Conservation (phyloP, 306 rosid species). For the Carpinus fangiana region DNA sequence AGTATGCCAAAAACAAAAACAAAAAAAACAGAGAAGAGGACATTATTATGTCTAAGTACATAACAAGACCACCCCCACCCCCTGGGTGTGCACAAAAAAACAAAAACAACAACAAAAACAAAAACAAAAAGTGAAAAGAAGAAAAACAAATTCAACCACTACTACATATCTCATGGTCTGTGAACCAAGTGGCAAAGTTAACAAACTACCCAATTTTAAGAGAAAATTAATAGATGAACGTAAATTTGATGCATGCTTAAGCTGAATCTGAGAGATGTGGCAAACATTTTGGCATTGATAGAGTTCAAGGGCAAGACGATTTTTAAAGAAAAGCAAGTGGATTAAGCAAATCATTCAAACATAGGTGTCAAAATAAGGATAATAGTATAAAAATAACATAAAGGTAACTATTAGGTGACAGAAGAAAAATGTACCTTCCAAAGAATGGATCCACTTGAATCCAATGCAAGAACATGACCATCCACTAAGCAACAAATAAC, state of each 20-base stretch:
- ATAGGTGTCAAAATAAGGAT: neutral
- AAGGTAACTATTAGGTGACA: slow-evolving; percentile 5
- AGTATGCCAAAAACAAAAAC: too few species aligned
- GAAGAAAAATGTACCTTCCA: slow-evolving; percentile 65
- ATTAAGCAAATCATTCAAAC: neutral
- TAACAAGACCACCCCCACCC: too few species aligned
- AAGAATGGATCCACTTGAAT: slow-evolving; percentile 63
- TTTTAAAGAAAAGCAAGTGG: neutral
- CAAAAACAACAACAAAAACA: too few species aligned
- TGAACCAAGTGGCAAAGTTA: neutral
- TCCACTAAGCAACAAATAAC: slow-evolving; percentile 90
- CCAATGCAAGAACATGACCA: slow-evolving; percentile 75
- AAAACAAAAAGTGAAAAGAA: too few species aligned
- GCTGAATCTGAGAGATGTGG: neutral
- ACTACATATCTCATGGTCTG: neutral
- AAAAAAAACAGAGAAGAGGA: neutral
- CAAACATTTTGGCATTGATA: neutral
- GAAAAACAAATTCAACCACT: neutral
- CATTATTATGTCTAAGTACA: neutral
- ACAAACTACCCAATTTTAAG: neutral
- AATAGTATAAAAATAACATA: neutral
- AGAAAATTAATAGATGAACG: neutral
- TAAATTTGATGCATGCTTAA: neutral
- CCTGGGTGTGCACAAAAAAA: too few species aligned
- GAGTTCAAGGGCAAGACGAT: neutral